These are phyloP conservation scores for Cordyceps cateniannulata DNA, from an alignment of 2,329 filamentous ascomycete genomes.

Conservation along the genomic window DNA sequence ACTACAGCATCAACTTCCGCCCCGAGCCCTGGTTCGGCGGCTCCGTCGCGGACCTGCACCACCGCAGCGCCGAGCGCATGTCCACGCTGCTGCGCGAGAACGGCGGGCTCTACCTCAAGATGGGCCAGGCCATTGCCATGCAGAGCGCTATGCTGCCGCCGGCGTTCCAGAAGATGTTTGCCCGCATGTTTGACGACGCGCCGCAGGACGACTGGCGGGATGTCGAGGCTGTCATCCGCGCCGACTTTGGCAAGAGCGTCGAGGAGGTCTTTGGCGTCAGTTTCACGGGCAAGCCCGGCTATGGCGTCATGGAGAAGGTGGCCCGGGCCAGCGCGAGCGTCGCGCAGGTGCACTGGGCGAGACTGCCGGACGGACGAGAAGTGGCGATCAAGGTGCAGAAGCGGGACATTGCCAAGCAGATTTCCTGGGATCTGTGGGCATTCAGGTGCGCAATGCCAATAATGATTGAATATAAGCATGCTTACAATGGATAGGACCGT, in stretches of 20 bases:
- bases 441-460: slow-evolving; percentile 61
- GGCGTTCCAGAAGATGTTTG: slow-evolving; percentile 94
- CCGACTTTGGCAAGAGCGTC: slow-evolving; percentile 80
- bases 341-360: slow-evolving; percentile 94
- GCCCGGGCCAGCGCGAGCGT: slow-evolving; percentile 79
- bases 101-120: slow-evolving; percentile 93
- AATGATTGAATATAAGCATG: background rate
- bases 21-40: slow-evolving; percentile 67
- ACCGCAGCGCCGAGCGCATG: slow-evolving; percentile 74
- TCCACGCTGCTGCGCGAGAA: slow-evolving; percentile 78
- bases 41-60: slow-evolving; percentile 71
- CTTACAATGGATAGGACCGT: slow-evolving; percentile 53
- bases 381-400: slow-evolving; percentile 97
- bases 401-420: slow-evolving; percentile 82
- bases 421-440: slow-evolving; percentile 91
- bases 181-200: slow-evolving; percentile 95
- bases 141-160: slow-evolving; percentile 89
- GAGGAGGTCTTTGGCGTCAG: slow-evolving; percentile 92
- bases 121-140: slow-evolving; percentile 97
- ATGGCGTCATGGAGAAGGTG: slow-evolving; percentile 55
- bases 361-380: slow-evolving; percentile 77
- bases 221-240: slow-evolving; percentile 74
- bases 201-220: slow-evolving; percentile 86
- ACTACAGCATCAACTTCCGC: slow-evolving; percentile 97
- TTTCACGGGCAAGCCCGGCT: slow-evolving; percentile 64